Evolutionary conservation across 164 flowering plant species (phyloP), one percentile per base, ranked within the genome.

Genomic region (Vitis cinerea): DNA sequence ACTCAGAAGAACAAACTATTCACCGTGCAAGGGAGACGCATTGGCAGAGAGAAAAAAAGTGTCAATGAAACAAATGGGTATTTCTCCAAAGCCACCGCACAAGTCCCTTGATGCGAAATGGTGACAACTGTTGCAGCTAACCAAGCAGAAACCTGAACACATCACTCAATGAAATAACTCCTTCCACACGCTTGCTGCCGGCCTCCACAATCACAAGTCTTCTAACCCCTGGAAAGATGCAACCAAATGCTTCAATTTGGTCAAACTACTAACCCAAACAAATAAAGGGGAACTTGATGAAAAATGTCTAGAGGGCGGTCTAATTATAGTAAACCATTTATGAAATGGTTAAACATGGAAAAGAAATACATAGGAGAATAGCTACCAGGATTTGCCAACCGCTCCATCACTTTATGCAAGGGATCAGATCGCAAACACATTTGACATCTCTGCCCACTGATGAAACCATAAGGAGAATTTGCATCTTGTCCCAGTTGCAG

Each of bases 151-250:
- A 84, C 60, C 71, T 75, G 71, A 80, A 84, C 57, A 78, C 67
- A 61, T 81, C 88, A 52, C 83, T 75, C 66, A 83, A 58, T 54
- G 89, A 82, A 66, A 83, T 79, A 65, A 88, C 82, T 52, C 92
- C 92, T 76, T 88, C 88, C 52, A 88, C 90, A 8, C 86, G 87
- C 74, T 79, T 81, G 79, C 82, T 84, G 17, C 87, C 84, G 67
- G 87, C 84, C 68, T 84, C 84, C 62, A 86, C 81, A 65, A 86
- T 79, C 63, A 84, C 78, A 31, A 86, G 73, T 54, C 87, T 77
- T 69, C 90, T 67, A 53, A 80, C 86, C 72, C 76, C 90, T 86
- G 86, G 65, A 67, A 72, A 55, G 51, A 56, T 14, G 10, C 13
- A 37, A 52, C 31, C 44, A 14, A 17, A n/a, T 9, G 2, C 11